These are phyloP conservation scores for Vararia minispora DNA, from an alignment of 768 basidiomycete genomes.

Conservation along the genomic window DNA sequence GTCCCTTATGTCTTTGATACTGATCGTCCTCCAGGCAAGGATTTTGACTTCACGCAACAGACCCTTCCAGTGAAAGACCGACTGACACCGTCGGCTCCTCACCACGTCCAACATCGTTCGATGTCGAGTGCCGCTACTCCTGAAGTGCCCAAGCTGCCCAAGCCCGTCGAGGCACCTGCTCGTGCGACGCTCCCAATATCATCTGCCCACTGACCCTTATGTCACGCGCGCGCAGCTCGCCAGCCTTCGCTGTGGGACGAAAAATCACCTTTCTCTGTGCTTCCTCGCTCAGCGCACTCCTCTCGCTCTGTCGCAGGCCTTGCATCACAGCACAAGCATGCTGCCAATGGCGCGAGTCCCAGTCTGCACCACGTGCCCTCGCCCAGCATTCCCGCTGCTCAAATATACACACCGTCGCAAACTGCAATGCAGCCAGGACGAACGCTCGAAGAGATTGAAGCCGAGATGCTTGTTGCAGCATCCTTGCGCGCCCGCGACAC, in stretches of 20 bases:
- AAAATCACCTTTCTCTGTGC: conserved; percentile 62
- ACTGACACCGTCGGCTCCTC: conserved; percentile 5
- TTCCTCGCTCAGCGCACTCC: conserved; percentile 29
- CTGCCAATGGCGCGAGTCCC: conserved; percentile 34
- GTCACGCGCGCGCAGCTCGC: conserved; percentile 29
- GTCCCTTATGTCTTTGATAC: neutral
- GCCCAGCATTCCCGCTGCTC: conserved; percentile 12
- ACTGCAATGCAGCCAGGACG: conserved; percentile 27
- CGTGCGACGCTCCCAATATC: conserved; percentile 19
- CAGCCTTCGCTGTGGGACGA: conserved; percentile 75
- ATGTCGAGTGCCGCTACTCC: conserved; percentile 2
- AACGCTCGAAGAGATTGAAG: conserved; percentile 75
- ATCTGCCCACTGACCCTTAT: conserved; percentile 18
- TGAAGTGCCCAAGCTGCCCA: conserved; percentile 7
- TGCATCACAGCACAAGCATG: too few relatives aligned
- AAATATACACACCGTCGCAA: conserved; percentile 10
- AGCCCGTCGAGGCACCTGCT: conserved; percentile 10
- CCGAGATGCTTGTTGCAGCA: conserved; percentile 65
- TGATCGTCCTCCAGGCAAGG: conserved; percentile 46
- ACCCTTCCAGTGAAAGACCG: conserved; percentile 22
- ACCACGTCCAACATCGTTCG: conserved; percentile 5
- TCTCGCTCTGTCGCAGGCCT: conserved; percentile 6
- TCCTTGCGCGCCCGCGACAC: too few relatives aligned
- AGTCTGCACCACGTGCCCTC: conserved; percentile 7
- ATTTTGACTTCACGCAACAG: conserved; percentile 76